Evolutionary conservation across 345 rosid species (phyloP).

Genomic region (Rubroshorea leprosula): DNA sequence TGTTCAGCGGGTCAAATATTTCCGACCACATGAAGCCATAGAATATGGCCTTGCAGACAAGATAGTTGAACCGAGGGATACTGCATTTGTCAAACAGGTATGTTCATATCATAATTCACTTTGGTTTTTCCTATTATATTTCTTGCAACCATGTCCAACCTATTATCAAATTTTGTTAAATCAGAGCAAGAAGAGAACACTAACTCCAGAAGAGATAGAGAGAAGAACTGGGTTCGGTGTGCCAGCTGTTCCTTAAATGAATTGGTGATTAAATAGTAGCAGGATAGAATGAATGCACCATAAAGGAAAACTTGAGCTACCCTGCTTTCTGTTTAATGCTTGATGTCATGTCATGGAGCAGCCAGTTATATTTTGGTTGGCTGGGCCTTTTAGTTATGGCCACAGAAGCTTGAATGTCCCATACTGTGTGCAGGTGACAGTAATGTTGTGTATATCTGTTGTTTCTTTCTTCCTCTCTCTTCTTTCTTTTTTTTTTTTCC

Average conservation of each 20-base stretch:
- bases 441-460: too few relatives aligned
- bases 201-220: conserved; percentile 63
- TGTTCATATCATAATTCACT: conserved; percentile 1
- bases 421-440: too few relatives aligned
- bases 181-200: too few relatives aligned
- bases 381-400: neutral
- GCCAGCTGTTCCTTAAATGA: conserved; percentile 54
- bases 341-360: neutral
- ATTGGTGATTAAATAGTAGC: conserved; percentile 35
- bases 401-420: neutral
- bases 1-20: conserved; percentile 61
- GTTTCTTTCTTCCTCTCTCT: too few relatives aligned
- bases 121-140: conserved; percentile 11
- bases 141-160: neutral
- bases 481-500: too few relatives aligned
- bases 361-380: too few relatives aligned
- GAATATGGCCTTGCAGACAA: conserved; percentile 90
- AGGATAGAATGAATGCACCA: neutral
- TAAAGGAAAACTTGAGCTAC: neutral
- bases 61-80: conserved; percentile 48
- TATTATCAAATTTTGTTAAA: conserved; percentile 12
- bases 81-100: conserved; percentile 64
- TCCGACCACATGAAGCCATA: conserved; percentile 63
- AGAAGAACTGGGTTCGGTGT: conserved; percentile 49
- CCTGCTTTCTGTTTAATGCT: neutral